Evolutionary conservation across 2,329 filamentous ascomycete genomes (phyloP), one percentile per base, ranked within the genome.

Genomic region (Hirsutella minnesotensis): DNA sequence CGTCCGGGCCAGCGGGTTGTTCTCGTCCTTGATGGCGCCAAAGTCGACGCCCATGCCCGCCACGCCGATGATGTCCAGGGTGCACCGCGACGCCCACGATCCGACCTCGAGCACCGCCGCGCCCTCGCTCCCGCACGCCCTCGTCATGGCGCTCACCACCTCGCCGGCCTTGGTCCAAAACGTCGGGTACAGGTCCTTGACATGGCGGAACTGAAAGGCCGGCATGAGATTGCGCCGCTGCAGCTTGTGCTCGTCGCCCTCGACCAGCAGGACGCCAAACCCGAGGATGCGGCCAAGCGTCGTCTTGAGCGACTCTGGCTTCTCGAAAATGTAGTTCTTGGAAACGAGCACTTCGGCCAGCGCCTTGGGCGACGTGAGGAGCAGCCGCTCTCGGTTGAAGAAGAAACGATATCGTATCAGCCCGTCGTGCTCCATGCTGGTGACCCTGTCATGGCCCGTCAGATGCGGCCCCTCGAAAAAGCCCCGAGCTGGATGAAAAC

Each of bases 161-260:
- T 90, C 81, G 8, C 73, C 61, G 1, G 81, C 75, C 62, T 94
- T 94, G 18, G 64, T 54, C 87, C 87, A 95, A 61, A 95, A 94
- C 5, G 83, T 65, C 0, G 86, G 82, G 53, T 94, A 92, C 13
- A 95, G 66, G 46, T 90, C 75, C 57, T 92, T 94, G 58, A 94
- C 70, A 53, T 94, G 85, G 19, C 87, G 76, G 56, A 86, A 94
- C n/a, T 79, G 73, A 59, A 95, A 95, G 2, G 86, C 85, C 0
- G 87, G 87, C 65, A 82, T 77, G 16, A 94, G 73, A 45, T 82
- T 79, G 58, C 84, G 88, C 38, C 89, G 75, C 64, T 88, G 84
- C 53, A 76, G 67, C 65, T 83, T 92, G 61, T 95, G 90, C 54
- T 89, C 85, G 12, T 94, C 85, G n/a, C 89, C 89, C 61, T 95